Evolutionary conservation across 441 rosid genomes (phyloP).

Genomic region (Raphanus hybrid): DNA sequence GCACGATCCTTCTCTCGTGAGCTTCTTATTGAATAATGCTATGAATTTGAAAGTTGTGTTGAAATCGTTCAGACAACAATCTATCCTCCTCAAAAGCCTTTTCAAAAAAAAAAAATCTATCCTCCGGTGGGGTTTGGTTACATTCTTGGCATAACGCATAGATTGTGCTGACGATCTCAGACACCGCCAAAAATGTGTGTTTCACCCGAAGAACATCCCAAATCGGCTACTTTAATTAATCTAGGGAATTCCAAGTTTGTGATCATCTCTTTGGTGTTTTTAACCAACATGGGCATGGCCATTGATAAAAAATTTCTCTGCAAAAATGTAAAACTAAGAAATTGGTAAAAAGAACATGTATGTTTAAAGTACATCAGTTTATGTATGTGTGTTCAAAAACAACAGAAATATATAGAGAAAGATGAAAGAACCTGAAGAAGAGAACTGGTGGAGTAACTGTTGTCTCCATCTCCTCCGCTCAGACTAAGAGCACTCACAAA

Average conservation of each 20-base stretch:
- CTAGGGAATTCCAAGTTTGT: conserved; percentile 18
- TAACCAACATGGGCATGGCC: neutral
- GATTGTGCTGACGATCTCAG: conserved; percentile 27
- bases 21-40: conserved; percentile 21
- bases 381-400: too few species aligned
- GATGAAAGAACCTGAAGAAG: conserved; percentile 37
- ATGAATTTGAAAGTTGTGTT: conserved; percentile 47
- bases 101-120: conserved; percentile 14
- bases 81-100: conserved; percentile 8
- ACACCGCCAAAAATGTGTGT: conserved; percentile 24
- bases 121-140: conserved; percentile 23
- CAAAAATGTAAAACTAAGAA: neutral
- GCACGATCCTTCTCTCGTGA: conserved; percentile 13
- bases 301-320: conserved; percentile 14
- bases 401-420: too few species aligned
- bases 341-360: too few species aligned
- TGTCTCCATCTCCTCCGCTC: conserved; percentile 38
- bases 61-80: conserved; percentile 55
- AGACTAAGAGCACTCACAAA: conserved; percentile 24
- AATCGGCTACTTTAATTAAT: conserved; percentile 26
- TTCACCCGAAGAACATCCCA: conserved; percentile 34
- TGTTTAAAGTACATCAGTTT: too few species aligned
- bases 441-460: conserved; percentile 37
- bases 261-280: conserved; percentile 25
- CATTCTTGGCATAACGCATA: neutral